Evolutionary conservation across 805 yeast genomes (phyloP).

Genomic region (Metschnikowia reukaufii): DNA sequence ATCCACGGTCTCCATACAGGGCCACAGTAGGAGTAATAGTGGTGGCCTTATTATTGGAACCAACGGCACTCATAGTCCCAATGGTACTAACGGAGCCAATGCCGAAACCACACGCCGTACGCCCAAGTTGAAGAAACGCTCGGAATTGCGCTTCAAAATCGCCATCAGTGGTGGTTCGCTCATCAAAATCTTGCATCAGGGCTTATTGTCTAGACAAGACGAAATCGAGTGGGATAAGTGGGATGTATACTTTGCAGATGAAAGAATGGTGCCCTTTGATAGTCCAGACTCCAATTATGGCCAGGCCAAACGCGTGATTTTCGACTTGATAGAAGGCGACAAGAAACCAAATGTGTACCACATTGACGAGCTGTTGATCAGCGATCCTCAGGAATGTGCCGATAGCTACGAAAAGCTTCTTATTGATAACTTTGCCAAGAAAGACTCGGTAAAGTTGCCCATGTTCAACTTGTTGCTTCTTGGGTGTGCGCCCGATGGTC

Average conservation of each 20-base stretch:
- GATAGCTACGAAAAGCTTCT: conserved; percentile 86
- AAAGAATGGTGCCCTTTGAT: conserved; percentile 86
- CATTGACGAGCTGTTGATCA: conserved; percentile 71
- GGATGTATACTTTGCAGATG: conserved; percentile 97
- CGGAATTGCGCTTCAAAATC: conserved; percentile 75
- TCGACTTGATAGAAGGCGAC: conserved; percentile 62
- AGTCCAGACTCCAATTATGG: conserved; percentile 87
- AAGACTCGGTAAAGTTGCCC: conserved; percentile 94
- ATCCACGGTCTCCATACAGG: conserved; percentile 14
- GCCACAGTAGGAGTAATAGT: conserved; percentile 19
- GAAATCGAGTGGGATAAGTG: conserved; percentile 89
- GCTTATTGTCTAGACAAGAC: conserved; percentile 65
- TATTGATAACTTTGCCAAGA: conserved; percentile 89
- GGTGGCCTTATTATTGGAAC: conserved; percentile 10
- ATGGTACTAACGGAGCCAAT: neutral
- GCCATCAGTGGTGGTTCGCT: conserved; percentile 94
- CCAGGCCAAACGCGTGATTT: conserved; percentile 76
- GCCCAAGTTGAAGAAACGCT: conserved; percentile 50
- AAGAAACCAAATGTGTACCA: conserved; percentile 73
- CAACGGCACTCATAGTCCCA: neutral
- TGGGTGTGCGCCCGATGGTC: conserved; percentile 99
- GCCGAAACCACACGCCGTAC: conserved; percentile 12
- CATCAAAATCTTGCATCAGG: conserved; percentile 82
- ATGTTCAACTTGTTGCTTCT: conserved; percentile 86
- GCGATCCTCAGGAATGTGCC: conserved; percentile 89